Conservation (phyloP, 1,284 basidiomycete genomes). For the Fistulina hepatica region DNA sequence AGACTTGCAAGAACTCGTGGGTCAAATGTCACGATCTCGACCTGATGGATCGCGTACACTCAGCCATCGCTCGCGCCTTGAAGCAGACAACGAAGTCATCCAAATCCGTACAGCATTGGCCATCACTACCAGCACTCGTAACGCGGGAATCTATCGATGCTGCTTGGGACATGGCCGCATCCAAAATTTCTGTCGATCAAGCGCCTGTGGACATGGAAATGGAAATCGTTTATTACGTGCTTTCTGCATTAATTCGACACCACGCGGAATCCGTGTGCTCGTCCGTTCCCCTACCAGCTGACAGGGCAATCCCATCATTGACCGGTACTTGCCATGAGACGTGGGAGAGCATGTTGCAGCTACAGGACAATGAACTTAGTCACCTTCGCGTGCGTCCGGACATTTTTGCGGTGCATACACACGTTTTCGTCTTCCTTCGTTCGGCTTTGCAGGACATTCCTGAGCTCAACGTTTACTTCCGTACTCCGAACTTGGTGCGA, state of each 20-base stretch:
- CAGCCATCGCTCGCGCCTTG: conserved; percentile 1
- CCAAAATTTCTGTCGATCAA: conserved; percentile 10
- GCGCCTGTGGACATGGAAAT: conserved; percentile 34
- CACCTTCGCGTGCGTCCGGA: conserved; percentile 30
- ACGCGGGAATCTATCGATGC: conserved; percentile 24
- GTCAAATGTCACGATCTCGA: conserved; percentile 8
- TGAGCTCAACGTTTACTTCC: conserved; percentile 26
- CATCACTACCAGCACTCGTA: conserved; percentile 12
- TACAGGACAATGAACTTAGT: conserved; percentile 40
- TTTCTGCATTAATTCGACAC: conserved; percentile 34
- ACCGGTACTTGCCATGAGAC: conserved; percentile 14
- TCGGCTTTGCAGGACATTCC: conserved; percentile 21
- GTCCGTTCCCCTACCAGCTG: conserved; percentile 7
- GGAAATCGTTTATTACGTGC: conserved; percentile 39
- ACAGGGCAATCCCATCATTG: conserved; percentile 9
- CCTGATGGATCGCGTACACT: not conserved
- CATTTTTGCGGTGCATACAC: conserved; percentile 33
- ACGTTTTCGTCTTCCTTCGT: conserved; percentile 37
- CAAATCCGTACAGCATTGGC: not conserved
- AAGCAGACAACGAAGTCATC: not conserved
- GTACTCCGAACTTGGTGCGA: conserved; percentile 33
- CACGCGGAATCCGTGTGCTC: conserved; percentile 20
- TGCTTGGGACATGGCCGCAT: conserved; percentile 26
- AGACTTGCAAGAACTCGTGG: conserved; percentile 36
- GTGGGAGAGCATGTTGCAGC: conserved; percentile 32